Conservation (phyloP, 1,284 basidiomycete genomes). For the Boletellus sp. region DNA sequence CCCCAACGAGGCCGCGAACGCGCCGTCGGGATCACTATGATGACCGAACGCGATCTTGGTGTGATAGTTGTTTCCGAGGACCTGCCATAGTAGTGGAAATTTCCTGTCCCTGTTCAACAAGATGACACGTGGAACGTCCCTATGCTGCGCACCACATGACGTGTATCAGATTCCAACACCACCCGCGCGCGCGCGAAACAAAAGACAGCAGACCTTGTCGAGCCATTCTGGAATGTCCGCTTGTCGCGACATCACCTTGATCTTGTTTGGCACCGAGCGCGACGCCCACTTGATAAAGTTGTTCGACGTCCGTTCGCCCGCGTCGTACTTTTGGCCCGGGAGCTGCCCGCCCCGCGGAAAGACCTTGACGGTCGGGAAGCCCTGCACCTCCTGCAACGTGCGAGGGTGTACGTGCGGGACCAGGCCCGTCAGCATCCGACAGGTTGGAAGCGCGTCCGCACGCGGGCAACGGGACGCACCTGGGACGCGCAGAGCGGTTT, state of each 20-base stretch:
- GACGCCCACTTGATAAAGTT: conserved; percentile 78
- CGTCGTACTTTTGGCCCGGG: conserved; percentile 67
- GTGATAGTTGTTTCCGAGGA: conserved; percentile 72
- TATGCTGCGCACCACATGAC: conserved; percentile 38
- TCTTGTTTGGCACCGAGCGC: conserved; percentile 64
- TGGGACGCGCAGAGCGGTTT: conserved; percentile 80
- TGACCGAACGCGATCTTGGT: conserved; percentile 65
- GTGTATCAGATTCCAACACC: too few relatives aligned
- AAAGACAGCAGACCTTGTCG: conserved; percentile 55
- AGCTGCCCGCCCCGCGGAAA: conserved; percentile 72
- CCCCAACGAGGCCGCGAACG: conserved; percentile 53
- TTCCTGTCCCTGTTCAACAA: conserved; percentile 75
- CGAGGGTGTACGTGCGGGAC: neutral
- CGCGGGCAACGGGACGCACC: conserved; percentile 33
- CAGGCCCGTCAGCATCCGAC: neutral
- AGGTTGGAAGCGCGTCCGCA: neutral
- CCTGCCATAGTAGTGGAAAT: conserved; percentile 83
- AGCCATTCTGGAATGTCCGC: conserved; percentile 62
- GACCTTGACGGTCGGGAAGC: conserved; percentile 90
- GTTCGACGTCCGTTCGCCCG: conserved; percentile 67
- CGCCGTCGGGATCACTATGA: conserved; percentile 65
- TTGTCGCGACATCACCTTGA: conserved; percentile 60
- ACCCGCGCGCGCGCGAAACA: too few relatives aligned
- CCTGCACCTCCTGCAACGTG: conserved; percentile 68
- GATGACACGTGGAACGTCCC: conserved; percentile 60